Evolutionary conservation across 306 rosid species (phyloP).

Genomic region (Elaeagnus macrophylla): DNA sequence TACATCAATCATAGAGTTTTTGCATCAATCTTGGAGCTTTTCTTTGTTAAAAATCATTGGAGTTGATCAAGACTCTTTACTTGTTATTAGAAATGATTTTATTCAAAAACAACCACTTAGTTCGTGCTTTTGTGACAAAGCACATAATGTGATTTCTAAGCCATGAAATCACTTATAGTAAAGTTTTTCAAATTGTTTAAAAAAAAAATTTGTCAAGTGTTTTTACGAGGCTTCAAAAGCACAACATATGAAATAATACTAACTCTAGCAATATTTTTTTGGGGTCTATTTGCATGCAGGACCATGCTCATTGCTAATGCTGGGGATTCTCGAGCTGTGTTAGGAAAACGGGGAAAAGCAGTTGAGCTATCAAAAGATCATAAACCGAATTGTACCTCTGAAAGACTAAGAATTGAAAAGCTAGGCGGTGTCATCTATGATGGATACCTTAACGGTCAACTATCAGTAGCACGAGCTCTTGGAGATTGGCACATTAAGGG

Average conservation of each 20-base stretch:
- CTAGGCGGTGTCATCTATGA: conserved; percentile 63
- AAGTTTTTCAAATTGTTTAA: too few species aligned
- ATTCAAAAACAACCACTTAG: too few species aligned
- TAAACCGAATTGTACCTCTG: conserved; percentile 62
- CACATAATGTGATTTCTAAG: too few species aligned
- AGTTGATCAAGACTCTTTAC: too few species aligned
- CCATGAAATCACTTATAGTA: too few species aligned
- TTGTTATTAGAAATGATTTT: too few species aligned
- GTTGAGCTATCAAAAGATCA: conserved; percentile 61
- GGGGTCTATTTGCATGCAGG: conserved; percentile 20
- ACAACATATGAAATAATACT: neutral
- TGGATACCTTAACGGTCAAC: conserved; percentile 62
- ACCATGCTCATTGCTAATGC: conserved; percentile 49
- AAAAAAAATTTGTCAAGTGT: too few species aligned
- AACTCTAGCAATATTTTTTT: neutral
- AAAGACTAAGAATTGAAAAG: conserved; percentile 64
- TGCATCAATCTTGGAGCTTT: too few species aligned
- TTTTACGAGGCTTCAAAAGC: too few species aligned
- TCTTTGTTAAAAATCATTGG: too few species aligned
- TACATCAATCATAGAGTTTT: too few species aligned
- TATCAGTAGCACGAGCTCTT: conserved; percentile 61
- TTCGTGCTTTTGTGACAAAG: too few species aligned
- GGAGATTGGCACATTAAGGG: conserved; percentile 81
- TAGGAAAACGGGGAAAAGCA: conserved; percentile 57
- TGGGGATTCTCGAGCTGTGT: conserved; percentile 63